Evolutionary conservation across 2,329 filamentous ascomycete genomes (phyloP), one percentile per base, ranked within the genome.

Genomic region (Fusarium compactum): DNA sequence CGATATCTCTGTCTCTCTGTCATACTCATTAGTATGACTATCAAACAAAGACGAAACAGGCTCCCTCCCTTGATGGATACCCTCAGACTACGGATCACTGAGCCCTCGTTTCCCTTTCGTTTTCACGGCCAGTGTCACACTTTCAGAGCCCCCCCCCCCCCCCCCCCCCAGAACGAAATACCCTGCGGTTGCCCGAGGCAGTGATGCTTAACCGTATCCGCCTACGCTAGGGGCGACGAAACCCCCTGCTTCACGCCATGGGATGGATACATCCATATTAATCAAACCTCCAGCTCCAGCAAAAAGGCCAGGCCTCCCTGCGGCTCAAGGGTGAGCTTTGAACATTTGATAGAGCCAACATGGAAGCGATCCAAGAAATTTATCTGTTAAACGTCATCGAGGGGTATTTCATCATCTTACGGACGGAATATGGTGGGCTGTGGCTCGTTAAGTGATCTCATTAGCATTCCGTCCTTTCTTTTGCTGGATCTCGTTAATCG

Each of bases 311-410:
- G 58, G 50, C 43, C 55, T 68, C 67, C 63, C 68, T 71, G 67
- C 67, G 51, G 54, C 51, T 70, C 64, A 48, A 58, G 48, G 45
- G 40, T 62, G 44, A 45, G 32, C 55, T 58, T 68, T 51, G 27
- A 48, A 57, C 43, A 44, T 43, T 60, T 43, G 40, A 58, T 62
- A 47, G 27, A 63, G 34, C 38, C 56, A 52, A 55, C 56, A 65
- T 57, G 55, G 46, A 57, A 68, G 41, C 51, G 29, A 60, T 57
- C 46, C 64, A 60, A 44, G 41, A 52, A 71, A 58, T 47, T 27
- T 22, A 38, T 61, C 27, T 27, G 22, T 53, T 45, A 62, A 69
- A 72, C 73, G 72, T 76, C 74, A 76, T 76, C 58, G 74, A 75
- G 73, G 73, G 69, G 73, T 62, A 73, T 41, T 53, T 52, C 24